These are phyloP conservation scores for Fusarium sp. DNA, from an alignment of 2,329 filamentous ascomycete genomes.

Conservation along the genomic window DNA sequence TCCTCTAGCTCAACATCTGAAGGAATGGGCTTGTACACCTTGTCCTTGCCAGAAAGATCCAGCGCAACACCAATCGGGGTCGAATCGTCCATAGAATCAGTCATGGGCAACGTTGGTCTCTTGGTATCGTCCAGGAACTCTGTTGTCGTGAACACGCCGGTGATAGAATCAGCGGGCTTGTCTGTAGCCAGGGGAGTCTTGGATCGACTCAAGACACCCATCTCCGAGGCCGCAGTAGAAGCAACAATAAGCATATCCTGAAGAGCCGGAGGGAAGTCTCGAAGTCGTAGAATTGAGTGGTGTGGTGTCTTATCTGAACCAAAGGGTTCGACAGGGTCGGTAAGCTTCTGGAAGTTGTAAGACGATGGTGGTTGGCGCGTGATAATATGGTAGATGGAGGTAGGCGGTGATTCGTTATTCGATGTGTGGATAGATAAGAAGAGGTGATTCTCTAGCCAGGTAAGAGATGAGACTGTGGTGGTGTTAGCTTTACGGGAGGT, in stretches of 20 bases:
- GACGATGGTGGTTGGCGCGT: constrained; percentile 72
- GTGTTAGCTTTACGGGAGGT: constrained; percentile 15
- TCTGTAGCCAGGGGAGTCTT: constrained; percentile 75
- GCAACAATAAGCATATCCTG: constrained; percentile 86
- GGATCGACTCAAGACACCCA: constrained; percentile 83
- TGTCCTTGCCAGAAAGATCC: constrained; percentile 87
- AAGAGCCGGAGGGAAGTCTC: constrained; percentile 84
- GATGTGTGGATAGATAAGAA: constrained; percentile 87
- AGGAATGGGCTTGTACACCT: constrained; percentile 82
- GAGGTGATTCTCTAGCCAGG: constrained; percentile 90
- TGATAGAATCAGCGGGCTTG: constrained; percentile 71
- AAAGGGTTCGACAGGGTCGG: constrained; percentile 82
- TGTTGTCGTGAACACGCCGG: constrained; percentile 80
- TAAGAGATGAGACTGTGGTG: constrained; percentile 78
- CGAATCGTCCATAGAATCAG: constrained; percentile 71
- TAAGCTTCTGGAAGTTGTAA: constrained; percentile 81
- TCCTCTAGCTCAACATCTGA: constrained; percentile 83
- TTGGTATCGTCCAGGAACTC: constrained; percentile 80
- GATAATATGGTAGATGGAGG: constrained; percentile 85
- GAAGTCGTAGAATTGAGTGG: constrained; percentile 83
- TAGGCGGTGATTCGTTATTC: constrained; percentile 69
- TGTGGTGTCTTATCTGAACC: constrained; percentile 77
- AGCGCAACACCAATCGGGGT: constrained; percentile 85
- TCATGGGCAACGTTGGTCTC: constrained; percentile 82
- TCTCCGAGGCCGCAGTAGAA: constrained; percentile 83